Conservation (phyloP, 495 filamentous ascomycete species). For the Xylaria grammica region DNA sequence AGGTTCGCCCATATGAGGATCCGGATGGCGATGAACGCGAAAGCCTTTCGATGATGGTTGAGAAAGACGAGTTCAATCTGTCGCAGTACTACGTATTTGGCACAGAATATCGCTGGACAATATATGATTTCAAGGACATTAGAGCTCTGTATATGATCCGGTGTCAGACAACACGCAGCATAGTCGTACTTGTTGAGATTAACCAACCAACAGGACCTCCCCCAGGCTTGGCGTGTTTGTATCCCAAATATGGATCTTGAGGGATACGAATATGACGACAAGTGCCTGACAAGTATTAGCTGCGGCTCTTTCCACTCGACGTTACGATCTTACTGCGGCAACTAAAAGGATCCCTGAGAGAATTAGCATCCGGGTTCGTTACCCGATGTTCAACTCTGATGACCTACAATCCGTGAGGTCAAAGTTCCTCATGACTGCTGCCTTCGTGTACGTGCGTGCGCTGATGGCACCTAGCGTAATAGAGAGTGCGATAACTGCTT, state of each 20-base stretch:
- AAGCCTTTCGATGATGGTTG: constrained; percentile 9
- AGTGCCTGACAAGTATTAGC: neutral
- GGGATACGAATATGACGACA: neutral
- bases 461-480: neutral
- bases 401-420: constrained; percentile 7
- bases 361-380: neutral
- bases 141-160: neutral
- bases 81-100: constrained; percentile 17
- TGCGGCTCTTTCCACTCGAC: neutral
- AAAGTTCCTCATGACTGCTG: neutral
- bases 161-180: too few species aligned
- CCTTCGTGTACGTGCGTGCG: constrained; percentile 6
- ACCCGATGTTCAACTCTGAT: neutral
- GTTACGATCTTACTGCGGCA: neutral
- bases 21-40: constrained; percentile 11
- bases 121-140: constrained; percentile 14
- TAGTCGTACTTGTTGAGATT: neutral
- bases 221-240: neutral
- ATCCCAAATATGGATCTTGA: constrained; percentile 9
- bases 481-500: neutral
- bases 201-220: neutral
- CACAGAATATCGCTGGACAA: constrained; percentile 13
- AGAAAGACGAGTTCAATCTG: constrained; percentile 13
- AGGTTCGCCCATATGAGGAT: constrained; percentile 24
- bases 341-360: neutral